Conservation (phyloP, 345 rosid species). For the Sisymbrium altissimum region DNA sequence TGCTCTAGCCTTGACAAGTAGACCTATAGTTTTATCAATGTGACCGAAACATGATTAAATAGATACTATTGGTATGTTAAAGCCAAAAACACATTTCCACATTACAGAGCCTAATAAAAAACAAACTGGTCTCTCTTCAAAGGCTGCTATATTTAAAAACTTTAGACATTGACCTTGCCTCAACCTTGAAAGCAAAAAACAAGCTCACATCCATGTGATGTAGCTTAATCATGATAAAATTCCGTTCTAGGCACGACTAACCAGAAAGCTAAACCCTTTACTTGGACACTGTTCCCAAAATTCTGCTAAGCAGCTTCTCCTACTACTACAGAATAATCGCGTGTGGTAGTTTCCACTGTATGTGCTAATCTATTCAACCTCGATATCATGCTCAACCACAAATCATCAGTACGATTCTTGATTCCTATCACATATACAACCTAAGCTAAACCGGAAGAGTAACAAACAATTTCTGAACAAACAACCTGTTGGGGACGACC, state of each 20-base stretch:
- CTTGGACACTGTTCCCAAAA: not conserved
- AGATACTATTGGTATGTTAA: not conserved
- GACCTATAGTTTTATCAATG: not conserved
- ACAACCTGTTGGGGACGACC: slow-evolving; percentile 94
- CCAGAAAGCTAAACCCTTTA: not conserved
- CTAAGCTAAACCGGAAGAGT: not conserved
- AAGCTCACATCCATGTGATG: not conserved
- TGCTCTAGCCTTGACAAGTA: not conserved
- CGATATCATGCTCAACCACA: not conserved
- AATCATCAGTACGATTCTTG: not conserved
- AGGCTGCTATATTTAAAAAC: not conserved
- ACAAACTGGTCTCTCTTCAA: not conserved
- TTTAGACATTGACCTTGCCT: not conserved
- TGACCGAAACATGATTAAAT: not conserved
- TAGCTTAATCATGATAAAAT: not conserved
- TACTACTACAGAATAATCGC: not conserved
- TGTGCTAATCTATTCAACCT: not conserved
- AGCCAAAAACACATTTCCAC: not conserved
- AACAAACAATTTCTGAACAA: too few species aligned
- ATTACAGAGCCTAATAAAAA: not conserved
- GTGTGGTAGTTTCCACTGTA: not conserved
- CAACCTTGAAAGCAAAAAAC: not conserved
- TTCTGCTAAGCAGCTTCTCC: not conserved
- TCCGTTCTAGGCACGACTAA: not conserved
- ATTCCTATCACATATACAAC: not conserved